A percentile compares a stretch with the other conserved stretches of the same genome.
These are phyloP conservation scores for Kodamaea arcana DNA, from an alignment of 1,139 yeast genomes.

Conservation along the genomic window DNA sequence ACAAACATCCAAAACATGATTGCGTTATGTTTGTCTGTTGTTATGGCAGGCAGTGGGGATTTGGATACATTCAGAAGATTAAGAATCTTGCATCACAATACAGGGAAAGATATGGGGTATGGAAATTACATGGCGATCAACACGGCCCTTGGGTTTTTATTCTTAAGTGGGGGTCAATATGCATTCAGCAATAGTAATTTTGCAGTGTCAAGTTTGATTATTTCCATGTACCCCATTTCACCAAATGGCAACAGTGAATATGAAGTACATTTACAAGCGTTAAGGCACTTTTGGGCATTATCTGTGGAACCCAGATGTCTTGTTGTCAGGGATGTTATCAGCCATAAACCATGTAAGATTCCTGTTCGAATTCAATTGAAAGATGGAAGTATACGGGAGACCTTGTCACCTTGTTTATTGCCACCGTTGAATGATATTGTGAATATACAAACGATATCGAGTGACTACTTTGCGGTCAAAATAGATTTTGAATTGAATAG, in stretches of 20 bases:
- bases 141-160: slow-evolving; percentile 81
- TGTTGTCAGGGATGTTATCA: slow-evolving; percentile 64
- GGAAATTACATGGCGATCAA: slow-evolving; percentile 79
- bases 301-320: slow-evolving; percentile 80
- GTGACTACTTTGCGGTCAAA: slow-evolving; percentile 42
- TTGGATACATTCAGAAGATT: slow-evolving; percentile 69
- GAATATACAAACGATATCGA: slow-evolving; percentile 38
- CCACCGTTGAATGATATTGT: slow-evolving; percentile 54
- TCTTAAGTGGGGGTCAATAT: slow-evolving; percentile 90
- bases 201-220: slow-evolving; percentile 68
- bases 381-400: slow-evolving; percentile 20
- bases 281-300: slow-evolving; percentile 88
- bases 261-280: slow-evolving; percentile 74
- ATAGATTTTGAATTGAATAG: slow-evolving; percentile 38
- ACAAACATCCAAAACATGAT: slow-evolving; percentile 56
- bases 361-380: slow-evolving; percentile 45
- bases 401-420: slow-evolving; percentile 61
- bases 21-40: slow-evolving; percentile 60
- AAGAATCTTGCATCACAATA: slow-evolving; percentile 61
- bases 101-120: slow-evolving; percentile 46
- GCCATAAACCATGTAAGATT: slow-evolving; percentile 50
- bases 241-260: slow-evolving; percentile 45
- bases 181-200: slow-evolving; percentile 65
- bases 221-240: slow-evolving; percentile 72
- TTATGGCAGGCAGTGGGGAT: slow-evolving; percentile 94